Evolutionary conservation across 2,329 filamentous ascomycete genomes (phyloP), one percentile per base, ranked within the genome.

Genomic region (Ophioceras dolichostomum): DNA sequence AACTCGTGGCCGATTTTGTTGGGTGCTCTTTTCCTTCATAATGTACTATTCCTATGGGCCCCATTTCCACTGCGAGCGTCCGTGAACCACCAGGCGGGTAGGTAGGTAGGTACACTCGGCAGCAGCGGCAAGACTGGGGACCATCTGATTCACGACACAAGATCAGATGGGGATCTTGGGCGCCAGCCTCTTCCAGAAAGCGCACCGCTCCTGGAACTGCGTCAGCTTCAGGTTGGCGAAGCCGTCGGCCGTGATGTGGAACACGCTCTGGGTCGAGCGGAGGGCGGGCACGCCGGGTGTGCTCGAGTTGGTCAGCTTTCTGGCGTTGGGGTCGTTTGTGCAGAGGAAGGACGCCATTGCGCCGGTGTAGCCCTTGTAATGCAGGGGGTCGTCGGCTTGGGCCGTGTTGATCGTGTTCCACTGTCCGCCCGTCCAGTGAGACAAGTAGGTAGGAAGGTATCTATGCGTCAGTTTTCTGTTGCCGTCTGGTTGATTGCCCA

Each of bases 291-390:
- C 64, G 1, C 57, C 65, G 13, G 53, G 51, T 33, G 62, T 49
- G 20, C 53, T 57, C 2, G 41, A 41, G 37, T 61, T 57, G 0
- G 70, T 75, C 26, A 76, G 42, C 41, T 76, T 77, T 40, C 70
- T 59, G 10, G 60, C 54, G 46, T 78, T 76, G 0, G 74, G 71
- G 49, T 76, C 63, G 0, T 70, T 71, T 0, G 68, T 73, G 49
- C 70, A 62, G 40, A 78, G 68, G 51, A 77, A 79, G 18, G 67
- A 72, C 1, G 69, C 73, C 47, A 79, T 67, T 0, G 73, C 72
- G 4, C 76, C 74, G 1, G 66, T 40, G 31, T 67, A 79, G 10
- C 69, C 73, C 14, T 67, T 43, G 42, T 79, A 79, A 5, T 69
- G 68, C 1, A 69, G 43, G 0, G 65, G 60, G 41, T 78, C 62